phyloP scores from a whole-genome alignment of 2,329 filamentous ascomycete genomes.

The Ceratocystis cacaofunesta region DNA sequence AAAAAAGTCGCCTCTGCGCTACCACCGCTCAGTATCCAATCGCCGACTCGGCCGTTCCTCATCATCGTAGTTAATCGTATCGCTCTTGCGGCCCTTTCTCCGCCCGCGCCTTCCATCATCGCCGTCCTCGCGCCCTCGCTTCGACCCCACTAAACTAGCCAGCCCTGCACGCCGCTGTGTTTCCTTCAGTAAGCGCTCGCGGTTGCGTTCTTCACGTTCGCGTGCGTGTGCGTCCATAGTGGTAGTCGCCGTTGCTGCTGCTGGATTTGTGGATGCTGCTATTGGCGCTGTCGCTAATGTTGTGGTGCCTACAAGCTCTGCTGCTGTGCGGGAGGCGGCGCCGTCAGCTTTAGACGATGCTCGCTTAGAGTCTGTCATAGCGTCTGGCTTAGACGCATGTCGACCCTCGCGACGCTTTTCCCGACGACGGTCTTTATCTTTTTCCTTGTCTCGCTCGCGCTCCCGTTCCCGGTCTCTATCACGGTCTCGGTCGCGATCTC shows the following conservation, averaged over 20 bases:
- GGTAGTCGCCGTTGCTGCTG: slow-evolving; percentile 24
- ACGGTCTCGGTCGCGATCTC: slow-evolving; percentile 22
- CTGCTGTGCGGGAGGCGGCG: not conserved
- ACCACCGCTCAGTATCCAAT: slow-evolving; percentile 27
- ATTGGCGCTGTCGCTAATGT: slow-evolving; percentile 16
- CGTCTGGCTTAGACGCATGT: slow-evolving; percentile 24
- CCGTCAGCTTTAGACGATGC: not conserved
- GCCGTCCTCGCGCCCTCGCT: slow-evolving; percentile 36
- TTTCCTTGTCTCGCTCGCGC: slow-evolving; percentile 27
- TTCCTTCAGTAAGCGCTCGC: slow-evolving; percentile 53
- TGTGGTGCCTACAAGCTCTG: not conserved
- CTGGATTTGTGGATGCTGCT: slow-evolving; percentile 23
- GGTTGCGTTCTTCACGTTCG: slow-evolving; percentile 51
- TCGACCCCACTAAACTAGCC: slow-evolving; percentile 31
- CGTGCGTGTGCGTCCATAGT: slow-evolving; percentile 46
- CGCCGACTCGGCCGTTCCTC: slow-evolving; percentile 42
- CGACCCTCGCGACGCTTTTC: slow-evolving; percentile 27
- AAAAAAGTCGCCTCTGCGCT: not conserved
- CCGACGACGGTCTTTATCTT: slow-evolving; percentile 23
- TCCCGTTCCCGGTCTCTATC: slow-evolving; percentile 20
- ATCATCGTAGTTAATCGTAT: slow-evolving; percentile 41
- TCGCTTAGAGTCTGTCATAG: not conserved
- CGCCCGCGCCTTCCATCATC: slow-evolving; percentile 21
- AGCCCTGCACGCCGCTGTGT: slow-evolving; percentile 48
- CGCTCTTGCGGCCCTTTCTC: slow-evolving; percentile 19